Evolutionary conservation across 75 land plant species (phyloP).

Genomic region (Cupressus sempervirens): DNA sequence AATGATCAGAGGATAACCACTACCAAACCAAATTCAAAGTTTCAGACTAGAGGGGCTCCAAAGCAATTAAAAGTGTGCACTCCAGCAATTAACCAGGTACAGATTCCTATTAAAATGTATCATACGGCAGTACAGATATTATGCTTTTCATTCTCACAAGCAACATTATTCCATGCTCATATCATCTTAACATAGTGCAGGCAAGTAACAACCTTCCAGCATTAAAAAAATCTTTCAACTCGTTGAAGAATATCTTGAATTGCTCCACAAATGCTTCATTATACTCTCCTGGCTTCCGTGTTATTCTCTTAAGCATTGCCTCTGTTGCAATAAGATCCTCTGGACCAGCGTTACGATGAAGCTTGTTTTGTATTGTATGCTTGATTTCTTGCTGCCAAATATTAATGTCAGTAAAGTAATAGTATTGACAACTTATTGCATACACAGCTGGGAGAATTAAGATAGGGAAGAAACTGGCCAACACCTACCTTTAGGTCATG

Average conservation of each 20-base stretch:
- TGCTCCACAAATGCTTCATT: slow-evolving; percentile 93
- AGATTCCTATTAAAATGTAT: slow-evolving; percentile 7
- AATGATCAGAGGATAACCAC: background rate
- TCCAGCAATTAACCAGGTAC: background rate
- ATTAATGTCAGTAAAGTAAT: slow-evolving; percentile 3
- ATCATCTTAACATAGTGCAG: slow-evolving; percentile 6
- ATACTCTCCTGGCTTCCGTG: slow-evolving; percentile 83
- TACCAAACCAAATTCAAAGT: background rate
- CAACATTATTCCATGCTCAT: background rate
- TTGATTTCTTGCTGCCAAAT: slow-evolving; percentile 87
- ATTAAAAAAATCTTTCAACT: slow-evolving; percentile 96
- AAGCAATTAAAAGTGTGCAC: background rate
- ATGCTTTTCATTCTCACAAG: background rate
- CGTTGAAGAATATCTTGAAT: slow-evolving; percentile 77
- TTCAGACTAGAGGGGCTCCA: background rate
- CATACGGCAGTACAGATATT: background rate
- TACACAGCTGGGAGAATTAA: background rate
- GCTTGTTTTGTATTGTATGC: slow-evolving; percentile 98
- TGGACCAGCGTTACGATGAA: slow-evolving; percentile 98
- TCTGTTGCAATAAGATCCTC: slow-evolving; percentile 97
- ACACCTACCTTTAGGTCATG: slow-evolving; percentile 83
- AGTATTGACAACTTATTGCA: background rate
- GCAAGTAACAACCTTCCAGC: slow-evolving; percentile 73
- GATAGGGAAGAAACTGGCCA: background rate
- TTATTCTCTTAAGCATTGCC: slow-evolving; percentile 81